Percentiles rank a stretch among this genome's conserved stretches.
These are phyloP conservation scores for Daldinia decipiens DNA, from an alignment of 495 filamentous ascomycete species.

Conservation along the genomic window DNA sequence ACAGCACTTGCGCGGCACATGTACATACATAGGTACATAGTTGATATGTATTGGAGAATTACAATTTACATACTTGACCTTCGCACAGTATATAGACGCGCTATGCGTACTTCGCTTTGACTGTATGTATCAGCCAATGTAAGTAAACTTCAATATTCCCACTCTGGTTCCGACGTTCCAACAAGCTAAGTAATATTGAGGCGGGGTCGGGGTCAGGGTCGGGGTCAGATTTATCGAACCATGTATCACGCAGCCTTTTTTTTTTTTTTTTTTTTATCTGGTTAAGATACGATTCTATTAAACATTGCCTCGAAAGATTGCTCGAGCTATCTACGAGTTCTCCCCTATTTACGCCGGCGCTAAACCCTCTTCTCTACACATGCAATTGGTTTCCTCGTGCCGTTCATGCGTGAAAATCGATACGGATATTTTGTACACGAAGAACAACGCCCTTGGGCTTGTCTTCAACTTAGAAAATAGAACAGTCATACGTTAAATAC, in stretches of 20 bases:
- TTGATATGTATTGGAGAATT: not conserved
- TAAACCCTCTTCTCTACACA: constrained; percentile 40
- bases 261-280: too few relatives aligned
- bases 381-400: constrained; percentile 32
- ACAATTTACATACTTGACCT: too few relatives aligned
- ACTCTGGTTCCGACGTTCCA: constrained; percentile 11
- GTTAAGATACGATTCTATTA: constrained; percentile 36
- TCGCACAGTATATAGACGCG: constrained; percentile 14
- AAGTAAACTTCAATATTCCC: constrained; percentile 7
- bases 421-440: constrained; percentile 37
- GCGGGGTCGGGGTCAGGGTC: not conserved
- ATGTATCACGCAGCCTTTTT: not conserved
- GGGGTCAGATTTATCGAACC: not conserved
- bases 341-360: constrained; percentile 44
- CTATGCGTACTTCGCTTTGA: not conserved
- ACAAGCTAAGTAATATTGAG: not conserved
- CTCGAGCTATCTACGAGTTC: constrained; percentile 42
- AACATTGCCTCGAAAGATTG: constrained; percentile 43
- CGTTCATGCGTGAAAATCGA: constrained; percentile 41
- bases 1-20: constrained; percentile 29
- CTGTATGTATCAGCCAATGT: constrained; percentile 5
- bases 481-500: constrained; percentile 22
- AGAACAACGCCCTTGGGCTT: constrained; percentile 13
- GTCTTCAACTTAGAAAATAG: constrained; percentile 18
- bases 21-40: too few relatives aligned